phyloP scores from a whole-genome alignment of 805 yeast genomes.

The Cyberlindnera veronae region DNA sequence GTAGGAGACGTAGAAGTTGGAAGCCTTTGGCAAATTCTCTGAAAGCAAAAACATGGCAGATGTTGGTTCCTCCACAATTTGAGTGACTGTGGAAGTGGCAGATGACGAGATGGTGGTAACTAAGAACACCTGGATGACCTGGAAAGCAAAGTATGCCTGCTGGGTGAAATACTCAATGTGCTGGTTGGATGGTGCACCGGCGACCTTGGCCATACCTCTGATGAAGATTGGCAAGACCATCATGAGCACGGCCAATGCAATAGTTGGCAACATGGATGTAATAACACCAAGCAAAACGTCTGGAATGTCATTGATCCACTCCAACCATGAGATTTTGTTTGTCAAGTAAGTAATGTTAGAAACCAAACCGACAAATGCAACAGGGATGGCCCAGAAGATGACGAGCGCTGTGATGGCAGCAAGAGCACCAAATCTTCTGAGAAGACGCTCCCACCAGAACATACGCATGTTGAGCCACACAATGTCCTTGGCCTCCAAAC shows the following conservation, averaged over 20 bases:
- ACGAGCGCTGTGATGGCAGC: constrained; percentile 54
- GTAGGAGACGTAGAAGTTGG: constrained; percentile 70
- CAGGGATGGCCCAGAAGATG: constrained; percentile 73
- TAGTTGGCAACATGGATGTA: constrained; percentile 67
- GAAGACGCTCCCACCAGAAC: constrained; percentile 75
- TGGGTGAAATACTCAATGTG: constrained; percentile 62
- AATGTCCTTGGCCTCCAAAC: constrained; percentile 60
- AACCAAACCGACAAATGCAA: constrained; percentile 72
- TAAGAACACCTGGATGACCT: constrained; percentile 66
- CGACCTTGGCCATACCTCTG: constrained; percentile 54
- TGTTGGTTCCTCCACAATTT: constrained; percentile 56
- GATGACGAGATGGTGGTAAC: constrained; percentile 71
- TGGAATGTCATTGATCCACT: constrained; percentile 57
- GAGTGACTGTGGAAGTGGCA: constrained; percentile 63
- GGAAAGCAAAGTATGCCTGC: constrained; percentile 64
- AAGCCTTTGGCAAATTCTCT: constrained; percentile 66
- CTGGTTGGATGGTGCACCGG: constrained; percentile 58
- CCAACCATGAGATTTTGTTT: constrained; percentile 50
- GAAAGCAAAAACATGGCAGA: constrained; percentile 57
- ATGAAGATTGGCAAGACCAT: constrained; percentile 62
- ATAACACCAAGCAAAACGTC: constrained; percentile 52
- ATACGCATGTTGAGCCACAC: constrained; percentile 72
- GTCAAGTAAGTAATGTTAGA: constrained; percentile 66
- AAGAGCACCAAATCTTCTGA: constrained; percentile 48
- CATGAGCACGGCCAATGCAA: constrained; percentile 64